phyloP scores from a whole-genome alignment of 2,329 filamentous ascomycete species.

The Dichotomopilus funicola region DNA sequence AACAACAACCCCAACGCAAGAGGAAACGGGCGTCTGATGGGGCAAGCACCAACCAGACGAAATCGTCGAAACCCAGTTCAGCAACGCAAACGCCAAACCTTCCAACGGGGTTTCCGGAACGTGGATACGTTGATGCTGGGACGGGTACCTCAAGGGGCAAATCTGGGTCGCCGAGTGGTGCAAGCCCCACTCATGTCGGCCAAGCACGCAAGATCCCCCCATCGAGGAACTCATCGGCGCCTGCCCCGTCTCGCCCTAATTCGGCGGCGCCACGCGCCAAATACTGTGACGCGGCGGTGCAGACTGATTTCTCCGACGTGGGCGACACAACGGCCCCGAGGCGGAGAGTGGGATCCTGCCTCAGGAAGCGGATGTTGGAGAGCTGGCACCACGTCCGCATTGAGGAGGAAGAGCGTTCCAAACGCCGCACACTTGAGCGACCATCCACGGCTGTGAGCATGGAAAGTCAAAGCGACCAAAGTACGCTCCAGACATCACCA shows the following conservation, averaged over 20 bases:
- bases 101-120: constrained; percentile 32
- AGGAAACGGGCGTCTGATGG: constrained; percentile 58
- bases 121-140: constrained; percentile 46
- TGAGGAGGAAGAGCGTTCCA: constrained; percentile 35
- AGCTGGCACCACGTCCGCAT: constrained; percentile 39
- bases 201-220: neutral
- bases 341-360: constrained; percentile 42
- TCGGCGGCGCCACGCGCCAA: constrained; percentile 35
- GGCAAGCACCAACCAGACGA: constrained; percentile 28
- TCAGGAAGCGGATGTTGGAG: constrained; percentile 48
- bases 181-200: constrained; percentile 6
- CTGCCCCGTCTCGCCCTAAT: constrained; percentile 31
- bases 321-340: constrained; percentile 33
- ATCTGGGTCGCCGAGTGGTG: constrained; percentile 41
- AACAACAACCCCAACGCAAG: constrained; percentile 41
- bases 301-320: constrained; percentile 45
- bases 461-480: constrained; percentile 33
- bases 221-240: constrained; percentile 23
- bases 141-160: constrained; percentile 43
- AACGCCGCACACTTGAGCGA: constrained; percentile 24
- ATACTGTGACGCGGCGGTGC: constrained; percentile 46
- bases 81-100: constrained; percentile 20
- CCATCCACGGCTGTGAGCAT: constrained; percentile 35
- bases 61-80: constrained; percentile 22
- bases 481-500: constrained; percentile 16